Evolutionary conservation across 2,329 filamentous ascomycete species (phyloP), one percentile per base, ranked within the genome.

Genomic region (Ophiognomonia clavigignenti-juglandacearum): DNA sequence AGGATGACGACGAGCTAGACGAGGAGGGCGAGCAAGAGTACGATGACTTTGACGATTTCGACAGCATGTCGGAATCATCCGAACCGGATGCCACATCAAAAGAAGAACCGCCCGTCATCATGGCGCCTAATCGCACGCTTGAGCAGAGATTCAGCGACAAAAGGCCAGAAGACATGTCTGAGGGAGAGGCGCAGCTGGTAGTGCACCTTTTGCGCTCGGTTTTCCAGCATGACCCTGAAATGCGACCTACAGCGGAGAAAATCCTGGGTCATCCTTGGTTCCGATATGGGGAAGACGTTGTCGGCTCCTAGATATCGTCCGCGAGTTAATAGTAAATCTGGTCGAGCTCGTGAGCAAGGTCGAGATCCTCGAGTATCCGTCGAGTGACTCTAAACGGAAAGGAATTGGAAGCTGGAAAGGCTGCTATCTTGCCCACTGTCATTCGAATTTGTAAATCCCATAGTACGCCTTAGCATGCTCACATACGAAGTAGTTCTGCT

Each of bases 211-310:
- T 51, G 8, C 36, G 26, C 14, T 36, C 13, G 20, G 36, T 46
- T 1, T 48, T 53, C 1, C 53, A 43, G 22, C 43, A 46, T 19
- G 34, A 45, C 6, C n/a, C 34, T 9, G n/a, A n/a, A 9, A 31
- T 34, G 34, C 45, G 45, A 18, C 45, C 39, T 22, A 43, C 39
- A 14, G 20, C 24, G 20, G 24, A 42, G 20, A 26, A 48, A 16
- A 43, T 48, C 26, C 19, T 48, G n/a, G 4, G 8, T 10, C 45
- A 43, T 24, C 31, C 24, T 32, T 48, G 39, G 45, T 43, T 48
- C 8, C 20, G n/a, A 16, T n/a, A 32, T 31, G n/a, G 13, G 29
- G 10, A n/a, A 31, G 5, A 31, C 11, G 10, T 13, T 31, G 29
- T 31, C 11, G 29, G 5, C 11, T n/a, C 29, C 29, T 31, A 31